Conservation (phyloP, 1,284 basidiomycete genomes). For the Heliocybe sulcata region DNA sequence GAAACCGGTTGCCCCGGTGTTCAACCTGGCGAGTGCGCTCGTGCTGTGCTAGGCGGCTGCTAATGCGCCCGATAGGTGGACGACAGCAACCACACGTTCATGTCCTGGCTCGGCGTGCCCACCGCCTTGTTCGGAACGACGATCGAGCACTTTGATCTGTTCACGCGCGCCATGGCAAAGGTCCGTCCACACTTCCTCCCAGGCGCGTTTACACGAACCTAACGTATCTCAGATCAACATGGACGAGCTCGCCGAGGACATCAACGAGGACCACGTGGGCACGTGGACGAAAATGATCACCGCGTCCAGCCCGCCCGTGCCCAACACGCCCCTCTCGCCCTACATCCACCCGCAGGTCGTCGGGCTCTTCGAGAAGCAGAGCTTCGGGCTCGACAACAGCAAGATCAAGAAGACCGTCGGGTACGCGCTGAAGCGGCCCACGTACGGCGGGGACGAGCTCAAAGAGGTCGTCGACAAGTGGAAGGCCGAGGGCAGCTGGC, state of each 20-base stretch:
- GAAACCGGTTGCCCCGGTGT: constrained; percentile 66
- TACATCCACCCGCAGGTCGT: constrained; percentile 69
- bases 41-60: neutral
- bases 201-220: neutral
- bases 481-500: constrained; percentile 71
- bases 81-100: constrained; percentile 71
- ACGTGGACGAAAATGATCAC: constrained; percentile 83
- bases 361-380: constrained; percentile 51
- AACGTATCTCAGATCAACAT: constrained; percentile 35
- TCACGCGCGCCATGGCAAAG: constrained; percentile 66
- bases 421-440: constrained; percentile 60
- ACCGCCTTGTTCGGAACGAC: constrained; percentile 80
- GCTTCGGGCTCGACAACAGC: constrained; percentile 54
- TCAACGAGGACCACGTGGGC: constrained; percentile 82
- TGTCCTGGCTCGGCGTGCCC: constrained; percentile 64
- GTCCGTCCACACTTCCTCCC: constrained; percentile 22
- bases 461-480: constrained; percentile 75
- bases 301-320: constrained; percentile 72
- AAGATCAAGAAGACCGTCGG: constrained; percentile 73
- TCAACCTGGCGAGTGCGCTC: constrained; percentile 60
- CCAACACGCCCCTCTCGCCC: constrained; percentile 73
- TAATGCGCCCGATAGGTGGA: constrained; percentile 47
- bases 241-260: constrained; percentile 75
- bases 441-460: constrained; percentile 55
- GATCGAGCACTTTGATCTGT: constrained; percentile 76